These are phyloP conservation scores for Hyaloscypha bicolor DNA, from an alignment of 495 filamentous ascomycete species.

Conservation along the genomic window DNA sequence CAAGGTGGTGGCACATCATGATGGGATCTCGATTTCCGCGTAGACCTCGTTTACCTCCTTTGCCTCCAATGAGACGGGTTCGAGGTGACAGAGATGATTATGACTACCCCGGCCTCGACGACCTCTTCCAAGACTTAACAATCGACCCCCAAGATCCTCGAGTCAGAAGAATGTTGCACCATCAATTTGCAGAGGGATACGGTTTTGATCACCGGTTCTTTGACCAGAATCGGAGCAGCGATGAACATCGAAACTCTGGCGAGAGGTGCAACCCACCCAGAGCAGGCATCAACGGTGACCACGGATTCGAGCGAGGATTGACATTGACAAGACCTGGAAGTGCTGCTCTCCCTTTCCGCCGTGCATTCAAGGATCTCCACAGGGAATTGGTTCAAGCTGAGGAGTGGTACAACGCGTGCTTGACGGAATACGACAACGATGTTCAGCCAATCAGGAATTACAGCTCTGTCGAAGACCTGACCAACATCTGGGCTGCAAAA, in stretches of 20 bases:
- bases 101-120: not conserved
- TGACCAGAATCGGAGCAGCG: not conserved
- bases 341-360: slow-evolving; percentile 14
- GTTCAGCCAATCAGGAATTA: slow-evolving; percentile 34
- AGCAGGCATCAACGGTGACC: not conserved
- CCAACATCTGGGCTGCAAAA: slow-evolving; percentile 37
- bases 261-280: not conserved
- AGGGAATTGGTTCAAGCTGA: slow-evolving; percentile 33
- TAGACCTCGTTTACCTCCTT: not conserved
- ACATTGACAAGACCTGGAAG: not conserved
- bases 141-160: not conserved
- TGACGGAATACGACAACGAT: slow-evolving; percentile 34
- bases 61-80: not conserved
- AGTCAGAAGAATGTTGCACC: not conserved
- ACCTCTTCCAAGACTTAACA: slow-evolving; percentile 10
- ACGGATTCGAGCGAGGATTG: not conserved
- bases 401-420: slow-evolving; percentile 34
- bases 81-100: not conserved
- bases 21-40: slow-evolving; percentile 1
- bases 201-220: not conserved
- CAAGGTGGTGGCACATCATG: not conserved
- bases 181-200: not conserved
- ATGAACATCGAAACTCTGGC: not conserved
- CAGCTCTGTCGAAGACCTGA: slow-evolving; percentile 29
- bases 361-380: slow-evolving; percentile 31